Base-by-base conservation (phyloP, 2,329 filamentous ascomycete genomes). In the Torrubiellomyces zombiae region DNA sequence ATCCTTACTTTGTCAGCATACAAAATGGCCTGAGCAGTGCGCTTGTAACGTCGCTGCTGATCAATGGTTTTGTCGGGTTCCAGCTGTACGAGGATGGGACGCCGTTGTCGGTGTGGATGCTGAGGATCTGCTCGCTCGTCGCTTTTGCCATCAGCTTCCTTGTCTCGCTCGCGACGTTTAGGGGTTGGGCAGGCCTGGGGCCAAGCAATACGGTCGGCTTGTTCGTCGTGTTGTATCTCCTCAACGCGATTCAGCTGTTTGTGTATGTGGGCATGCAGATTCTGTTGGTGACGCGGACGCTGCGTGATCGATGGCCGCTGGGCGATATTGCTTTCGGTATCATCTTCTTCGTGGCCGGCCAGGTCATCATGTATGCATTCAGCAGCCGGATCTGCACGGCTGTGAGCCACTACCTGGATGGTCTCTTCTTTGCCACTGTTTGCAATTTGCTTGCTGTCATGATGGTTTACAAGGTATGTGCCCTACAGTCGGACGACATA, bases 21-120 rank as follows among this genome's bases (percentile, higher is more conserved):
- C 89, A 98, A 43, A 76, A 75, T 34, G 89, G 86, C 9, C 60
- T 98, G 26, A 61, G 74, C 13, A 93, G 82, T 18, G 81, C 89
- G 1, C 65, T 92, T 15, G 76, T 89, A 47, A 86, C 82, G 14
- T 91, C 78, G 48, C 61, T 98, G 28, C 59, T 95, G 40, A 85
- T 98, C 60, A 95, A 95, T 50, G 89, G 89, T 21, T 98, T 98
- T 44, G 86, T 98, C 27, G 89, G 89, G 17, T 98, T 98, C 53
- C 89, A 95, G 53, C 63, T 98, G 9, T 98, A 98, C 50, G 89
- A 98, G 53, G 89, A 98, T 43, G 89, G 89, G 25, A 98, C 89
- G 2, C 75, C 77, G 2, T 59, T 95, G 20, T 94, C 85, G 0
- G 75, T 98, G 21, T 98, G 89, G 89, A 71, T 94, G 39, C 59